Percentiles rank a stretch among this genome's conserved stretches.
phyloP scores from a whole-genome alignment of 768 basidiomycete genomes.

The Gymnopilus dilepis region DNA sequence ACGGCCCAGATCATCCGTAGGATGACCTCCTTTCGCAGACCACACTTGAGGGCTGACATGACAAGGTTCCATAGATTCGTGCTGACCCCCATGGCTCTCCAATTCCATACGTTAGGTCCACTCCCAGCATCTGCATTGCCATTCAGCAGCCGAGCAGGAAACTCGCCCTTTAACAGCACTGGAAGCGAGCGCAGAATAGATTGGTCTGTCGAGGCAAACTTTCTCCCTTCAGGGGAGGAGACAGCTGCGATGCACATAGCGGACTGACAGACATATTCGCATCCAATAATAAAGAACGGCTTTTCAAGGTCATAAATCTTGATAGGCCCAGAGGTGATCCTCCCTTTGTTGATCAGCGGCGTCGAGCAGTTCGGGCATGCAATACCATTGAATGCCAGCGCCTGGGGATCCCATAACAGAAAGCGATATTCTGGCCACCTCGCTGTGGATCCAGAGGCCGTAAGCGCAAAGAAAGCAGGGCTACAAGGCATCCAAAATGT shows the following conservation, averaged over 20 bases:
- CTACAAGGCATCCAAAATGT: slow-evolving; percentile 87
- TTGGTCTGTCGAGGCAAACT: slow-evolving; percentile 73
- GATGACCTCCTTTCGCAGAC: slow-evolving; percentile 66
- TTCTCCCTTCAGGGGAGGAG: slow-evolving; percentile 57
- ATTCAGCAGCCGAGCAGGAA: slow-evolving; percentile 67
- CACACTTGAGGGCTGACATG: slow-evolving; percentile 58
- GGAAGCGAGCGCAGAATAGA: slow-evolving; percentile 76
- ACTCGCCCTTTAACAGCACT: slow-evolving; percentile 69
- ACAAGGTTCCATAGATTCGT: slow-evolving; percentile 77
- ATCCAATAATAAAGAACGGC: slow-evolving; percentile 86
- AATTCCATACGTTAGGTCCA: slow-evolving; percentile 72
- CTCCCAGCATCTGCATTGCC: slow-evolving; percentile 62
- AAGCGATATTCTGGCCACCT: slow-evolving; percentile 78
- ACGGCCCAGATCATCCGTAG: slow-evolving; percentile 62
- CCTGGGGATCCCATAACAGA: slow-evolving; percentile 87
- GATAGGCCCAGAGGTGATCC: slow-evolving; percentile 75
- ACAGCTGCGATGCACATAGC: slow-evolving; percentile 47
- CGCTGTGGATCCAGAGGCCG: slow-evolving; percentile 70
- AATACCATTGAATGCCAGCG: slow-evolving; percentile 83
- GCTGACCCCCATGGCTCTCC: slow-evolving; percentile 78
- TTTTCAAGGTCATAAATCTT: slow-evolving; percentile 82
- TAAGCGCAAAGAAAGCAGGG: slow-evolving; percentile 76
- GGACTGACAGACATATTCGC: slow-evolving; percentile 74
- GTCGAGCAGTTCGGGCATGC: slow-evolving; percentile 69
- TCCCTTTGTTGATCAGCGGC: slow-evolving; percentile 68